These are phyloP conservation scores for Eleusine indica DNA, from an alignment of 176 grass and related monocot species.

Conservation along the genomic window DNA sequence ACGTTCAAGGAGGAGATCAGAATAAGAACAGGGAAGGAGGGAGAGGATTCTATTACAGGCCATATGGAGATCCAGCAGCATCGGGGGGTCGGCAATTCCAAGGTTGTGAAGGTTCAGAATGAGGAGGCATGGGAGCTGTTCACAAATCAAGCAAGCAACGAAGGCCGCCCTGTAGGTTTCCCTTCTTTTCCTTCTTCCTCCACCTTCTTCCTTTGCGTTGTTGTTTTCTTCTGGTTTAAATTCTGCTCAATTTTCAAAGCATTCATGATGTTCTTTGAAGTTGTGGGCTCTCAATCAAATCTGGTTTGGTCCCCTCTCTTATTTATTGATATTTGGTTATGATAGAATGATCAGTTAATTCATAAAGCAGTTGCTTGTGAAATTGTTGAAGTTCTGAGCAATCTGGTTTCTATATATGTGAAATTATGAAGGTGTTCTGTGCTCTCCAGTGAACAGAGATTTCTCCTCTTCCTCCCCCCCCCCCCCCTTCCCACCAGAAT, in stretches of 20 bases:
- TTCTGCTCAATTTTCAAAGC: constrained; percentile 20
- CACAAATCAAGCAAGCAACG: constrained; percentile 64
- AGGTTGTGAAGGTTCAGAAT: constrained; percentile 81
- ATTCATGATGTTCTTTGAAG: background rate
- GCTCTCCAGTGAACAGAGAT: background rate
- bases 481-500: background rate
- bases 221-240: background rate
- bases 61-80: constrained; percentile 59
- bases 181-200: constrained; percentile 13
- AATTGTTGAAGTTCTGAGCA: background rate
- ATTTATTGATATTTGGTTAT: background rate
- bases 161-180: constrained; percentile 65
- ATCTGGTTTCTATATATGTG: background rate
- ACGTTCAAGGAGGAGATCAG: background rate
- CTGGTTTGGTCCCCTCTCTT: background rate
- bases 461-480: background rate
- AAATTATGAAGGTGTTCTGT: too few relatives aligned
- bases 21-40: background rate
- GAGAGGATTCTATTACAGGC: constrained; percentile 18
- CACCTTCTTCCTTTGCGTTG: background rate
- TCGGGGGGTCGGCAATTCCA: constrained; percentile 48
- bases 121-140: constrained; percentile 72
- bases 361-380: background rate
- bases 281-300: background rate
- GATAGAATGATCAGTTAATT: background rate